These are phyloP conservation scores for Starmera caribaea DNA, from an alignment of 805 yeast species.

Conservation along the genomic window DNA sequence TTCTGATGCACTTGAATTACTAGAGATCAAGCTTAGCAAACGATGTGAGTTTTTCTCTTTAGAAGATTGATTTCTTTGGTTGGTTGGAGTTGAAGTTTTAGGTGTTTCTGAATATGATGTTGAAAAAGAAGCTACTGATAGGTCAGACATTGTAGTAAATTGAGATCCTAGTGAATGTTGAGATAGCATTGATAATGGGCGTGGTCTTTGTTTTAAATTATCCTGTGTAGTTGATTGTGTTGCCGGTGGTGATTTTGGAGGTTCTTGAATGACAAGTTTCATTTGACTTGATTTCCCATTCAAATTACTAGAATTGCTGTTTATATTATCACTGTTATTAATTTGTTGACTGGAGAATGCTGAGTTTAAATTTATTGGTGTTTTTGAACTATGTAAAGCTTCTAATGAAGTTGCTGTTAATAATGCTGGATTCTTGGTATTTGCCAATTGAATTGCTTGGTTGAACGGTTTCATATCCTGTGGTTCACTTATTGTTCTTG, in stretches of 20 bases:
- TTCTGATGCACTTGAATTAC: conserved; percentile 29
- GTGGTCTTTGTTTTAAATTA: conserved; percentile 12
- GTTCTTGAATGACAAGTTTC: conserved; percentile 21
- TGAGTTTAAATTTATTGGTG: background rate
- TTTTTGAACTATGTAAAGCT: background rate
- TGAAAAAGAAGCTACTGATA: conserved; percentile 25
- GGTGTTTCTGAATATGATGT: background rate
- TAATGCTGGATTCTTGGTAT: too few relatives aligned
- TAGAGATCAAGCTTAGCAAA: conserved; percentile 25
- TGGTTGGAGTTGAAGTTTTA: conserved; percentile 3
- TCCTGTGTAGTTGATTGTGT: background rate
- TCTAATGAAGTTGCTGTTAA: too few relatives aligned
- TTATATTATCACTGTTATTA: conserved; percentile 1
- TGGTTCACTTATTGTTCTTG: background rate
- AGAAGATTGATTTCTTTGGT: conserved; percentile 13
- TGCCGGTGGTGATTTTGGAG: conserved; percentile 15
- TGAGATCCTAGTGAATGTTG: conserved; percentile 39
- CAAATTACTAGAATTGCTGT: conserved; percentile 1
- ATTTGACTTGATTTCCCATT: conserved; percentile 11
- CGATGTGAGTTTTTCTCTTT: conserved; percentile 12
- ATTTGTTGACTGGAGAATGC: background rate
- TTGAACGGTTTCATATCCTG: too few relatives aligned
- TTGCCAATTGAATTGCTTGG: too few relatives aligned
- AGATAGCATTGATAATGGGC: conserved; percentile 46
- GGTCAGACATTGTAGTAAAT: conserved; percentile 39